Percentiles rank a stretch among this genome's conserved stretches.
Evolutionary conservation across 2,329 filamentous ascomycete species (phyloP).

Genomic region (Mycosphaerella sp.): DNA sequence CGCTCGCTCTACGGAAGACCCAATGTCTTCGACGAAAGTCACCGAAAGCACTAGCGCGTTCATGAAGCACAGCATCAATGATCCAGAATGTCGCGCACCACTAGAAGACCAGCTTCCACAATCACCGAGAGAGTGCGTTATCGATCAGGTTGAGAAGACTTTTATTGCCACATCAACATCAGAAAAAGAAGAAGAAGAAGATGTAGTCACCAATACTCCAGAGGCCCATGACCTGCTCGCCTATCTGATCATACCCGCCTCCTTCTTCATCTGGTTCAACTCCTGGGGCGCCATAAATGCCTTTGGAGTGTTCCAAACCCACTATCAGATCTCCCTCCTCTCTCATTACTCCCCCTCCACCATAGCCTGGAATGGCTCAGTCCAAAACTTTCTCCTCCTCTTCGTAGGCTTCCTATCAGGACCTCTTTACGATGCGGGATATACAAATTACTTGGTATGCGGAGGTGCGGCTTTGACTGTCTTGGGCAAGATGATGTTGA

Average conservation of each 20-base stretch:
- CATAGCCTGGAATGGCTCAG: conserved; percentile 12
- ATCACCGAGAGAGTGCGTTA: neutral
- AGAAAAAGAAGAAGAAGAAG: neutral
- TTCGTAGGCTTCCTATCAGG: conserved; percentile 26
- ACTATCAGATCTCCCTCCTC: conserved; percentile 2
- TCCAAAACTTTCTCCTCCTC: conserved; percentile 41
- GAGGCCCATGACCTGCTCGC: neutral
- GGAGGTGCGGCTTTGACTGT: conserved; percentile 2
- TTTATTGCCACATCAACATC: neutral
- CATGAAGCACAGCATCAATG: no score
- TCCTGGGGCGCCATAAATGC: conserved; percentile 5
- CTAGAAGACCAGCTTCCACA: no score
- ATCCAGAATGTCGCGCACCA: no score
- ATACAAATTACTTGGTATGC: conserved; percentile 1
- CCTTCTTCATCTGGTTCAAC: conserved; percentile 6
- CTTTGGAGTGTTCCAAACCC: conserved; percentile 10
- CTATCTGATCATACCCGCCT: conserved; percentile 1
- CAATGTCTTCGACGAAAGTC: no score
- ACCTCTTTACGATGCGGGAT: conserved; percentile 11
- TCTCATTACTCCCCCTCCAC: neutral
- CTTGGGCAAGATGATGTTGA: conserved; percentile 12
- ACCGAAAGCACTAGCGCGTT: no score
- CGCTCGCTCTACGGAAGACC: no score
- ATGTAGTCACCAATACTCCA: neutral
- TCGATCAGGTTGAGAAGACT: neutral